Conservation (phyloP, 805 yeast species). For the Zygosaccharomyces siamensis region DNA sequence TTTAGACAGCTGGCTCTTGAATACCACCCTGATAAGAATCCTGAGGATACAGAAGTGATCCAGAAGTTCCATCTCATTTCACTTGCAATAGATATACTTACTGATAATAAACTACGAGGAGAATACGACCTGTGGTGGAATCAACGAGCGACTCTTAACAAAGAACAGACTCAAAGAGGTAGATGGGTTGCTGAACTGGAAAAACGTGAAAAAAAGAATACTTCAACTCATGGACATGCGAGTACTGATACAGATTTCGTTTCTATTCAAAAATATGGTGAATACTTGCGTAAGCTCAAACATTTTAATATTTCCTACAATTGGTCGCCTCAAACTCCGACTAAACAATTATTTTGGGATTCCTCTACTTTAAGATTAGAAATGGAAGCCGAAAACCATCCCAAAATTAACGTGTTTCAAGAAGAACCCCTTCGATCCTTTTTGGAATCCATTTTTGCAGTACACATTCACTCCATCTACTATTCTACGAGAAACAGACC, state of each 20-base stretch:
- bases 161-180: not conserved
- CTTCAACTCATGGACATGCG: not conserved
- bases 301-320: slow-evolving; percentile 26
- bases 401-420: not conserved
- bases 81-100: slow-evolving; percentile 27
- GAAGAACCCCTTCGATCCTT: not conserved
- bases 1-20: slow-evolving; percentile 24
- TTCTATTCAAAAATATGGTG: slow-evolving; percentile 25
- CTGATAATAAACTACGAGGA: slow-evolving; percentile 15
- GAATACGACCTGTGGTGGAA: slow-evolving; percentile 26
- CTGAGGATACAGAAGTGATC: slow-evolving; percentile 12
- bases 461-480: slow-evolving; percentile 13
- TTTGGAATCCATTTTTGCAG: slow-evolving; percentile 1
- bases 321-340: slow-evolving; percentile 15
- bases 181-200: not conserved
- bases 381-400: slow-evolving; percentile 6
- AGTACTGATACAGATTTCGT: slow-evolving; percentile 3
- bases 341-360: slow-evolving; percentile 11
- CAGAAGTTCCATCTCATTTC: slow-evolving; percentile 27
- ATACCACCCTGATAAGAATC: slow-evolving; percentile 30
- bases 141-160: not conserved
- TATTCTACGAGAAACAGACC: slow-evolving; percentile 21
- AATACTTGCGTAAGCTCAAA: slow-evolving; percentile 25
- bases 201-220: slow-evolving; percentile 1
- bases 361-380: slow-evolving; percentile 21